Evolutionary conservation across 345 rosid genomes (phyloP).

Genomic region (Jatropha curcas): DNA sequence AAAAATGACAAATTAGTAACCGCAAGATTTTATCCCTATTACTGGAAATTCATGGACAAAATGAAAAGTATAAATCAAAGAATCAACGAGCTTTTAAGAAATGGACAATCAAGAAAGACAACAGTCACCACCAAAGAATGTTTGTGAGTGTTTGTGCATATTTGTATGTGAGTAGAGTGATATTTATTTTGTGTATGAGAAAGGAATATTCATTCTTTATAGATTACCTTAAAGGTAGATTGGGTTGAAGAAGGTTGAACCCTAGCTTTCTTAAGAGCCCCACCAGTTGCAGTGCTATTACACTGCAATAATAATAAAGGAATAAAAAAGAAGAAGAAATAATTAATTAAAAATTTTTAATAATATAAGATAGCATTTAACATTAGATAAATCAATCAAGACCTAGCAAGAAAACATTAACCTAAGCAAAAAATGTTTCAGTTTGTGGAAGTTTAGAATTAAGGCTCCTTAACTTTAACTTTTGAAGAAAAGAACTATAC

Average conservation of each 20-base stretch:
- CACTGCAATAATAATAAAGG: conserved; percentile 39
- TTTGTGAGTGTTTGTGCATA: conserved; percentile 29
- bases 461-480: neutral
- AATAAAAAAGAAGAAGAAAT: neutral
- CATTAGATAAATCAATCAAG: too few relatives aligned
- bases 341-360: neutral
- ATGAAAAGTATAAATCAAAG: neutral
- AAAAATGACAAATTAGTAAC: neutral
- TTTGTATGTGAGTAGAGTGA: neutral
- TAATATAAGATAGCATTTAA: too few relatives aligned
- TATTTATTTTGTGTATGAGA: neutral
- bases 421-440: too few relatives aligned
- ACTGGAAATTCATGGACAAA: neutral
- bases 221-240: conserved; percentile 32
- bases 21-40: conserved; percentile 3
- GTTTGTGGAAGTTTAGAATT: neutral
- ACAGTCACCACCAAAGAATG: conserved; percentile 13
- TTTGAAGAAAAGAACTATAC: neutral
- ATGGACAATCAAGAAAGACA: conserved; percentile 31
- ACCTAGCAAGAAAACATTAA: neutral
- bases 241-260: conserved; percentile 46
- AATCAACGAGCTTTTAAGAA: conserved; percentile 17
- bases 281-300: conserved; percentile 73
- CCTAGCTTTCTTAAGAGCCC: conserved; percentile 85
- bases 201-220: neutral